Conservation (phyloP, 495 filamentous ascomycete species). For the Penicillium canariense region DNA sequence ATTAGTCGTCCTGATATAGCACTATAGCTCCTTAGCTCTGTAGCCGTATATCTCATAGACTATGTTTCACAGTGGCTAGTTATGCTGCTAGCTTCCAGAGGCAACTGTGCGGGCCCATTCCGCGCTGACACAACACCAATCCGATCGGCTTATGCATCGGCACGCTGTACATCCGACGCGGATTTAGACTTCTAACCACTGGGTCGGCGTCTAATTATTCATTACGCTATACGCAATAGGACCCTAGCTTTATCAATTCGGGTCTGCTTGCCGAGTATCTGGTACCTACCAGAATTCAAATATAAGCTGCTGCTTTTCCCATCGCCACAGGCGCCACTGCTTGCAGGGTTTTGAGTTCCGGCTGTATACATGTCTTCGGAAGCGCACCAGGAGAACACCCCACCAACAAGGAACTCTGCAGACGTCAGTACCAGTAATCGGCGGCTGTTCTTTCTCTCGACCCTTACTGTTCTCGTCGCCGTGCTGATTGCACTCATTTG, state of each 20-base stretch:
- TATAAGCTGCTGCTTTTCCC: neutral
- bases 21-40: too few relatives aligned
- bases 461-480: conserved; percentile 18
- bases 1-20: too few relatives aligned
- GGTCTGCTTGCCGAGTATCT: neutral
- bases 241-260: neutral
- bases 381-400: conserved; percentile 2
- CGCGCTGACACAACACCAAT: conserved; percentile 26
- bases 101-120: conserved; percentile 22
- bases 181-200: conserved; percentile 1
- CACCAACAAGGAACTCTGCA: neutral
- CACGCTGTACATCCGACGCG: conserved; percentile 9
- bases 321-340: neutral
- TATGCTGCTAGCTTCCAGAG: neutral
- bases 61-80: too few relatives aligned
- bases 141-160: conserved; percentile 24
- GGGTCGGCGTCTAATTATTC: neutral
- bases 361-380: conserved; percentile 27
- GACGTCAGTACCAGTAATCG: neutral
- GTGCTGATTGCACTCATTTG: conserved; percentile 16
- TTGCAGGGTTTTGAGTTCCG: neutral
- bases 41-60: too few relatives aligned
- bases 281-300: too few relatives aligned
- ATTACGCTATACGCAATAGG: neutral
- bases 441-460: conserved; percentile 10